These are phyloP conservation scores for Leptodontidium sp. DNA, from an alignment of 2,329 filamentous ascomycete species.

Conservation along the genomic window DNA sequence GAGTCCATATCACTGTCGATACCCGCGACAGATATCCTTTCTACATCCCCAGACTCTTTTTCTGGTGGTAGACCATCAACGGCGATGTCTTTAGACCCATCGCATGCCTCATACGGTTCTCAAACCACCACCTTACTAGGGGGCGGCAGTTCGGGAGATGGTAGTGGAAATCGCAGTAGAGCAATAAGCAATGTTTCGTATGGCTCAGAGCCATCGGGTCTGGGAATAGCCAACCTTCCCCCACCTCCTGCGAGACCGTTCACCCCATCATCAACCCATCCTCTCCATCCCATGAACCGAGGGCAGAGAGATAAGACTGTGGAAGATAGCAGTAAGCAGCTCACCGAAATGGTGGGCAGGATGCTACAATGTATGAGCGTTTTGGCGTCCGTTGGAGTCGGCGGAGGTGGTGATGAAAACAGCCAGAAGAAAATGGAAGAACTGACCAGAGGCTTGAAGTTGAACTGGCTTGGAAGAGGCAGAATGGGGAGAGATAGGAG, in stretches of 20 bases:
- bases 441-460: slow-evolving; percentile 85
- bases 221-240: slow-evolving; percentile 40
- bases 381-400: slow-evolving; percentile 72
- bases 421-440: slow-evolving; percentile 82
- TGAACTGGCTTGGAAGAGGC: slow-evolving; percentile 95
- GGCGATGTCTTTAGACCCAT: slow-evolving; percentile 76
- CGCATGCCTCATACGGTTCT: slow-evolving; percentile 80
- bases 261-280: slow-evolving; percentile 43
- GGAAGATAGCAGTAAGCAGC: slow-evolving; percentile 73
- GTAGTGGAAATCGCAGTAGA: slow-evolving; percentile 70
- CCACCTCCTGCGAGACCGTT: slow-evolving; percentile 44
- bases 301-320: slow-evolving; percentile 53
- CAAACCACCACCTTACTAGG: slow-evolving; percentile 79
- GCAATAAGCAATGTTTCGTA: slow-evolving; percentile 87
- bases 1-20: slow-evolving; percentile 66
- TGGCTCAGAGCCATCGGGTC: slow-evolving; percentile 51
- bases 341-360: slow-evolving; percentile 92
- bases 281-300: slow-evolving; percentile 33
- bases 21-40: slow-evolving; percentile 54
- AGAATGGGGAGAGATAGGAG: slow-evolving; percentile 87
- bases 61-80: slow-evolving; percentile 70
- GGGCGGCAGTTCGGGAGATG: slow-evolving; percentile 59
- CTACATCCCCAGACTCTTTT: slow-evolving; percentile 57
- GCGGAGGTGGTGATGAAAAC: slow-evolving; percentile 63
- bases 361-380: slow-evolving; percentile 98